These are phyloP conservation scores for Fusarium incarnatum DNA, from an alignment of 2,329 filamentous ascomycete species.

Conservation along the genomic window DNA sequence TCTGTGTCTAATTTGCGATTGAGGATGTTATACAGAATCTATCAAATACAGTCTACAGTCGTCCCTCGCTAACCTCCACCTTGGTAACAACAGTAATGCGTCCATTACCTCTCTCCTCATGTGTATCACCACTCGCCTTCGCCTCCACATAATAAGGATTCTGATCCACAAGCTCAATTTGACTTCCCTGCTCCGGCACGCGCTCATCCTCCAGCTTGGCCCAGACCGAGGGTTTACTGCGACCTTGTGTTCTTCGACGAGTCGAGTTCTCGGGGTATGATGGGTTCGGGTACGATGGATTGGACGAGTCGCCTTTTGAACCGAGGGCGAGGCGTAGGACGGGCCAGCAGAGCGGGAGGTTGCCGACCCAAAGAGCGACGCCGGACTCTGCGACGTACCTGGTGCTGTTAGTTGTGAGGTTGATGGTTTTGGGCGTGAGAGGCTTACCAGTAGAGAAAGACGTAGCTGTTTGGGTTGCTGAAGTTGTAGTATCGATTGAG, in stretches of 20 bases:
- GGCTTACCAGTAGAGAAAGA: conserved; percentile 66
- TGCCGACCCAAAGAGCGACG: conserved; percentile 70
- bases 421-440: background rate
- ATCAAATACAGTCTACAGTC: background rate
- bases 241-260: conserved; percentile 31
- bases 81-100: conserved; percentile 47
- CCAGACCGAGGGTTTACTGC: conserved; percentile 45
- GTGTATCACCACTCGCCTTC: conserved; percentile 5
- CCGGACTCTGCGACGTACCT: conserved; percentile 67
- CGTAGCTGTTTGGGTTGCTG: conserved; percentile 63
- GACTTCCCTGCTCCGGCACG: conserved; percentile 42
- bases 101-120: conserved; percentile 17
- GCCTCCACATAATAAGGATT: conserved; percentile 20
- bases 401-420: fast-evolving
- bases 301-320: conserved; percentile 35
- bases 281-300: conserved; percentile 41
- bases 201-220: conserved; percentile 49
- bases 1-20: too few species aligned
- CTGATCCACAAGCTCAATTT: conserved; percentile 48
- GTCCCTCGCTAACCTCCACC: conserved; percentile 42
- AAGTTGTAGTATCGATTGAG: conserved; percentile 74
- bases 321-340: conserved; percentile 60
- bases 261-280: conserved; percentile 39
- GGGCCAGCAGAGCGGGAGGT: conserved; percentile 70
- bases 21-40: background rate